Percentiles rank a stretch among this genome's conserved stretches.
Evolutionary conservation across 257 asterid species (phyloP).

Genomic region (Capsicum rhomboideum): DNA sequence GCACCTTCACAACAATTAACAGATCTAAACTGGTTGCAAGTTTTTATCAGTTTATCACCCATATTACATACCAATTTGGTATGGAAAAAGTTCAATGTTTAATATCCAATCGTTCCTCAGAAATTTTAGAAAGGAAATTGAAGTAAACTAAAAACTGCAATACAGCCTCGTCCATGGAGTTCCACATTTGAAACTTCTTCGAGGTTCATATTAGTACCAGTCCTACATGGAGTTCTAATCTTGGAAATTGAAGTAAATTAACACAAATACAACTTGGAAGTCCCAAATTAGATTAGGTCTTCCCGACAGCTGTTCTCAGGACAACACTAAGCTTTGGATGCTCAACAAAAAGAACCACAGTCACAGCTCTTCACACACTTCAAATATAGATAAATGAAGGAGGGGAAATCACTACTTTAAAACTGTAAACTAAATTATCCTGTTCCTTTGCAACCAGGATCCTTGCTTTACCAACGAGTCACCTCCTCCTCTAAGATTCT

Average conservation of each 20-base stretch:
- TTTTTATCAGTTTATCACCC: background rate
- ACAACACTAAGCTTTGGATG: background rate
- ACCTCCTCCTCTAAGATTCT: background rate
- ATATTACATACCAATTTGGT: background rate
- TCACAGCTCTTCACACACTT: background rate
- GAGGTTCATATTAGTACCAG: background rate
- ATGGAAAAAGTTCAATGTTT: background rate
- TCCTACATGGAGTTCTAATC: background rate
- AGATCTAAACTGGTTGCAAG: background rate
- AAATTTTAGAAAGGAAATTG: background rate
- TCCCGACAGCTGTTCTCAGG: background rate
- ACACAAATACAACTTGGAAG: background rate
- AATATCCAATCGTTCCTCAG: background rate
- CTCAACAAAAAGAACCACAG: background rate
- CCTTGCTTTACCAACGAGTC: background rate
- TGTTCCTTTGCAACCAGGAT: background rate
- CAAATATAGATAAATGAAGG: background rate
- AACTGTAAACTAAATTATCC: background rate
- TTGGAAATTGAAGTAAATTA: background rate
- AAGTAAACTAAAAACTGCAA: background rate
- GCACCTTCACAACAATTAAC: background rate
- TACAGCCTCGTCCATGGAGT: background rate
- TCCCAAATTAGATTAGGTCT: background rate
- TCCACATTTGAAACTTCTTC: background rate
- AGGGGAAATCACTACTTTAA: background rate